Percentiles rank a stretch among this genome's conserved stretches.
Conservation (phyloP, 352 stramenopile genomes). For the Phytophthora agathidicida region DNA sequence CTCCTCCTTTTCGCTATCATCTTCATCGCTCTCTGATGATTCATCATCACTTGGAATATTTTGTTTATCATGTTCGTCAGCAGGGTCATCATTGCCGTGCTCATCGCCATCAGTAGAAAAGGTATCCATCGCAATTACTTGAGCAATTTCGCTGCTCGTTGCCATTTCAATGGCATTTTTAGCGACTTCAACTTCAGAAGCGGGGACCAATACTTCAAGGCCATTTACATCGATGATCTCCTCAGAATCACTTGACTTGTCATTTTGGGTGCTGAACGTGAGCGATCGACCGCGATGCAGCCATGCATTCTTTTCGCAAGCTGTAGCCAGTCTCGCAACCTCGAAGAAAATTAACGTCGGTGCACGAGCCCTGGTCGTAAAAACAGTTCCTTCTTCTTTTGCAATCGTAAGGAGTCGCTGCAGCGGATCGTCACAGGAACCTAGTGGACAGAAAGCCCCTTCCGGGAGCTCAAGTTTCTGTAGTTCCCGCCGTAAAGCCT, state of each 20-base stretch:
- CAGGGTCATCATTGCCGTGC: constrained; percentile 26
- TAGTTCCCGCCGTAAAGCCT: constrained; percentile 59
- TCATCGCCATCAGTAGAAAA: constrained; percentile 50
- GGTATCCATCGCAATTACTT: constrained; percentile 64
- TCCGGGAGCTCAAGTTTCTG: constrained; percentile 60
- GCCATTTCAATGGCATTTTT: constrained; percentile 78
- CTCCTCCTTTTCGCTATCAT: constrained; percentile 47
- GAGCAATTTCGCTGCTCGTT: constrained; percentile 75
- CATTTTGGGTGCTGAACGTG: constrained; percentile 42
- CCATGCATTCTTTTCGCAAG: constrained; percentile 56
- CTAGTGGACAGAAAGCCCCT: constrained; percentile 72
- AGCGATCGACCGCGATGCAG: constrained; percentile 52
- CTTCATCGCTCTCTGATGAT: constrained; percentile 30
- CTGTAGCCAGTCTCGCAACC: constrained; percentile 55
- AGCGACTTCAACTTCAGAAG: constrained; percentile 21
- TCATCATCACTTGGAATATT: constrained; percentile 23
- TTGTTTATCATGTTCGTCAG: constrained; percentile 28
- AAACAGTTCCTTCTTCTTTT: constrained; percentile 78
- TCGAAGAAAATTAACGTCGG: constrained; percentile 88
- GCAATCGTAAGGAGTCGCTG: constrained; percentile 69
- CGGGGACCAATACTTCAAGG: constrained; percentile 15
- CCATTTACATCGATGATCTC: constrained; percentile 24
- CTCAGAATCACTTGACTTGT: constrained; percentile 25
- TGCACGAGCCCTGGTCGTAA: constrained; percentile 86
- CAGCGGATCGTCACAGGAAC: constrained; percentile 68